phyloP scores from a whole-genome alignment of 148 eudicot species.

The Amaranthus cruentus region DNA sequence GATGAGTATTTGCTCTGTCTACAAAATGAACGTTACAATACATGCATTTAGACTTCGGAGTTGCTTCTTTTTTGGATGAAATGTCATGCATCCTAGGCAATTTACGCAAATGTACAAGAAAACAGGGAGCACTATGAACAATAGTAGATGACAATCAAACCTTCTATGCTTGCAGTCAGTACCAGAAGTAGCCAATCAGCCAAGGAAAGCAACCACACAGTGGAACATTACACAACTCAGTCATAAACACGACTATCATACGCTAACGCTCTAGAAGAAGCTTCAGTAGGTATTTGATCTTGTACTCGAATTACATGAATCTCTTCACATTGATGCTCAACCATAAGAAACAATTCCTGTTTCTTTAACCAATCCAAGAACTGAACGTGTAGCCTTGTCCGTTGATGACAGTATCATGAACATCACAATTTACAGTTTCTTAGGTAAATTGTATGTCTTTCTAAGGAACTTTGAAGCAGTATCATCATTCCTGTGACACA shows the following conservation, averaged over 20 bases:
- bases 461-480: constrained; percentile 80
- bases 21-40: too few relatives aligned
- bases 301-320: neutral
- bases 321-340: constrained; percentile 2
- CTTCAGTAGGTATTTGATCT: constrained; percentile 7
- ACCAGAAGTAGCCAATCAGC: neutral
- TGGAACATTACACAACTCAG: neutral
- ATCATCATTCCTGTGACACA: constrained; percentile 86
- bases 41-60: too few relatives aligned
- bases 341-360: neutral
- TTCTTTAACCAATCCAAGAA: neutral
- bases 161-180: constrained; percentile 14
- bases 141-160: constrained; percentile 10
- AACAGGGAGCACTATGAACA: constrained; percentile 33
- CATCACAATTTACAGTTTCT: constrained; percentile 44
- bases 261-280: neutral
- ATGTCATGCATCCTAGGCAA: too few relatives aligned
- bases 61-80: too few relatives aligned
- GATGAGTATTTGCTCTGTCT: too few relatives aligned
- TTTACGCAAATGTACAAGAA: too few relatives aligned
- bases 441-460: constrained; percentile 83
- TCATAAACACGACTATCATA: neutral
- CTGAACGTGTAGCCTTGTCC: neutral
- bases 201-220: neutral
- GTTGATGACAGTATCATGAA: neutral